Evolutionary conservation across 345 rosid species (phyloP), one percentile per base, ranked within the genome.

Genomic region (Syzygium grande): DNA sequence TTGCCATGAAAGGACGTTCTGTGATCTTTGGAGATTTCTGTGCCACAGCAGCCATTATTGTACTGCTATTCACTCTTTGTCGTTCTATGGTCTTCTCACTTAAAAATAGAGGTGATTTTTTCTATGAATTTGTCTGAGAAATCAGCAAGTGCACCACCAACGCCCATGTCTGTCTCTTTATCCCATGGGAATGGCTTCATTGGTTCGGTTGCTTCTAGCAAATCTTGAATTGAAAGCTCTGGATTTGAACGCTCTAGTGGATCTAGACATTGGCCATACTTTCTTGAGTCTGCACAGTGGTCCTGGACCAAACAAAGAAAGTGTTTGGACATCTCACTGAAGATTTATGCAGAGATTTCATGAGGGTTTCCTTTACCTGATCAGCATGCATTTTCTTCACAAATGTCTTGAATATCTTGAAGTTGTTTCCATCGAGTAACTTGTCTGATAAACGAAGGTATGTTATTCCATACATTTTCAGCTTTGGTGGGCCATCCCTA

Each of bases 331-430:
- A 25, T 46, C 78, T 58, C 77, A 65, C 52, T 46, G 49, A 83
- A 15, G 51, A 15, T 17, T n/a, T 46, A 11, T 9, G 30, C 46
- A 15, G 23, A 65, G 73, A 29, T 43, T 22, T 46, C 3, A 21
- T 79, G 65, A 16, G 59, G 52, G 29, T 23, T 34, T 84, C 29
- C 92, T 13, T 90, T 94, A 96, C 97, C 89, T 94, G 97, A 90
- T 96, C 94, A 34, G 95, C 98, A 85, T 96, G 98, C 96, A 95
- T 94, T 89, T 94, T 95, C 93, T 88, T 96, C 90, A 96, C 96
- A 30, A 96, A 95, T 68, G 86, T 93, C 91, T 93, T 94, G 93
- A 97, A 96, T 87, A 92, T 41, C 51, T 90, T 91, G 90, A 93
- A 94, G 84, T 95, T 97, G 73, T 87, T 85, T 83, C 73, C 87